Conservation (phyloP, 495 filamentous ascomycete genomes). For the Margaritispora aquatica region DNA sequence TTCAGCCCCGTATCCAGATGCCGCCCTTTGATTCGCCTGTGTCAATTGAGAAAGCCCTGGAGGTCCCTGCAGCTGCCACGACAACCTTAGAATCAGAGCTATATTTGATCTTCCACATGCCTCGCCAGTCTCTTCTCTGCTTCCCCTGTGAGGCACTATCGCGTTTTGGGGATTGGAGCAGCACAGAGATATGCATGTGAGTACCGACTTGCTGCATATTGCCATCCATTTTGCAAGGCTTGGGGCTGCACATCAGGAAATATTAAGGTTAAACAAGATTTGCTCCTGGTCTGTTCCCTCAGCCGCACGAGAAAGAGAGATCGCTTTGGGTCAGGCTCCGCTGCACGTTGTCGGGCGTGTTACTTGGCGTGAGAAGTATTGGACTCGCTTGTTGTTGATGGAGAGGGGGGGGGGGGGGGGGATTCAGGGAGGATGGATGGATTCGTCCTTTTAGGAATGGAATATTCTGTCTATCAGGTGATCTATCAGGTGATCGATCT, state of each 20-base stretch:
- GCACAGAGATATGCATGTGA: no score
- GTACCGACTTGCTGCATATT: no score
- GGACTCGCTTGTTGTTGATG: not conserved
- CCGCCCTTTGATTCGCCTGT: no score
- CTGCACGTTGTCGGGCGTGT: not conserved
- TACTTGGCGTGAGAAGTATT: not conserved
- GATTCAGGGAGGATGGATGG: not conserved
- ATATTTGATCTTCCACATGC: no score
- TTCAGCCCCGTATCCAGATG: no score
- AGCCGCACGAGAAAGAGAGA: not conserved
- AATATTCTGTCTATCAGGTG: not conserved
- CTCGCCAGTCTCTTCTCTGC: no score
- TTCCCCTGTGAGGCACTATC: no score
- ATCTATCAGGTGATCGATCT: no score
- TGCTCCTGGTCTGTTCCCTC: not conserved
- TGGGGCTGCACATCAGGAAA: no score
- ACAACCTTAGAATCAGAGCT: no score
- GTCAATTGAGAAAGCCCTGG: not conserved
- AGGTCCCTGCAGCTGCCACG: not conserved
- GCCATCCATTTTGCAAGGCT: no score
- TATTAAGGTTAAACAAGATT: not conserved
- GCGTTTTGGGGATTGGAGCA: no score
- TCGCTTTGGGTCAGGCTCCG: not conserved
- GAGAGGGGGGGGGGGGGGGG: not conserved
- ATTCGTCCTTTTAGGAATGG: not conserved